These are phyloP conservation scores for Flaveria robusta DNA, from an alignment of 129 eudicot species.

Conservation along the genomic window DNA sequence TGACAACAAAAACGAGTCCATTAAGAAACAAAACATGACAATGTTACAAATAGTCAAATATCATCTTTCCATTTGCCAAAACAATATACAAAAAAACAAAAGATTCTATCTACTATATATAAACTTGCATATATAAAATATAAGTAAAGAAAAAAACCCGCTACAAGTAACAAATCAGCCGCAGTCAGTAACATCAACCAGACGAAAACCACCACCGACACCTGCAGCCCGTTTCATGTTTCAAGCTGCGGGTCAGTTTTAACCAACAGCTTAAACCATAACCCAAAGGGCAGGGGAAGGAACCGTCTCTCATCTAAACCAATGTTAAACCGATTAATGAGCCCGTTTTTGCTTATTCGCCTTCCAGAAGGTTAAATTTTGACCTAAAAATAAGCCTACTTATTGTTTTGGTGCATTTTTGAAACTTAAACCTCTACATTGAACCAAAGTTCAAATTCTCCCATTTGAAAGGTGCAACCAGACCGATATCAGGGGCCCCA, in stretches of 20 bases:
- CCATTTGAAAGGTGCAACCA: constrained; percentile 68
- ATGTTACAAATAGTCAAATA: constrained; percentile 22
- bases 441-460: constrained; percentile 71
- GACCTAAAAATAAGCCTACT: constrained; percentile 31
- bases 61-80: constrained; percentile 39
- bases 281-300: constrained; percentile 11
- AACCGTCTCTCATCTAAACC: constrained; percentile 24
- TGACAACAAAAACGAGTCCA: constrained; percentile 14
- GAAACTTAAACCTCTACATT: constrained; percentile 34
- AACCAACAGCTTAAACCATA: background rate
- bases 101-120: constrained; percentile 32
- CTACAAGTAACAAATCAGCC: constrained; percentile 46
- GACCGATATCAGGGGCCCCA: constrained; percentile 65
- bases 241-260: background rate
- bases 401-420: constrained; percentile 22
- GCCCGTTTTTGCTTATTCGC: constrained; percentile 39
- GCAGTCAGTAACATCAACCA: constrained; percentile 36
- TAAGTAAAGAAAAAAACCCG: constrained; percentile 14
- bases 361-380: constrained; percentile 37
- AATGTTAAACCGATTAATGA: constrained; percentile 38
- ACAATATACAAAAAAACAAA: constrained; percentile 38
- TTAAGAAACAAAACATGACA: constrained; percentile 22
- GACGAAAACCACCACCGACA: constrained; percentile 27
- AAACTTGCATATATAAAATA: constrained; percentile 30
- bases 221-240: constrained; percentile 5